A percentile compares a stretch with the other conserved stretches of the same genome.
phyloP scores from a whole-genome alignment of 2,329 filamentous ascomycete genomes.

The Berkeleyomyces basicola region DNA sequence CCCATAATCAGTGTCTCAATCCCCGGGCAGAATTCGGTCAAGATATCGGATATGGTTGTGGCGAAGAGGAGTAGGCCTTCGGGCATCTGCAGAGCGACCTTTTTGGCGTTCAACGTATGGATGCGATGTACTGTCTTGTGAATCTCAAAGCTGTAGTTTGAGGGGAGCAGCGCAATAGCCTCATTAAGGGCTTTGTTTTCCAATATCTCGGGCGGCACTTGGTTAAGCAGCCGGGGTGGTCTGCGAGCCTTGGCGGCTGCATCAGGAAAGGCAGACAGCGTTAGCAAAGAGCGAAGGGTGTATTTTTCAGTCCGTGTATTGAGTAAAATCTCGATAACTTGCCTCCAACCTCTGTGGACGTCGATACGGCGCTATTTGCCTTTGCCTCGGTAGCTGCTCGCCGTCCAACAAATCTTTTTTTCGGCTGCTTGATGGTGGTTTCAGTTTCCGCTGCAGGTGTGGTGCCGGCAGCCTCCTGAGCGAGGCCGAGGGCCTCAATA shows the following conservation, averaged over 20 bases:
- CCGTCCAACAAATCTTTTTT: conserved; percentile 80
- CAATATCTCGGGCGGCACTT: conserved; percentile 74
- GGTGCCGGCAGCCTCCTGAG: conserved; percentile 16
- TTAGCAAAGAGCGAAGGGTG: neutral
- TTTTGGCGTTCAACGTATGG: conserved; percentile 59
- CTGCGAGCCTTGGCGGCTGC: conserved; percentile 55
- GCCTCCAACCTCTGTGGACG: conserved; percentile 11
- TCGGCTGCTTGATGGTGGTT: conserved; percentile 48
- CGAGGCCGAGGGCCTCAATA: conserved; percentile 31
- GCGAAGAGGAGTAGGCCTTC: conserved; percentile 91
- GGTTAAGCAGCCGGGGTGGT: conserved; percentile 68
- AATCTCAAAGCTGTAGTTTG: conserved; percentile 98
- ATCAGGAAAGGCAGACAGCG: neutral
- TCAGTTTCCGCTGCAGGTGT: neutral
- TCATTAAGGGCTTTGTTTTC: conserved; percentile 73
- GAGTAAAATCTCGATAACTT: neutral
- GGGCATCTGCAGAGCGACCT: conserved; percentile 89
- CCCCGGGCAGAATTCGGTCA: conserved; percentile 83
- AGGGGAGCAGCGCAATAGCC: conserved; percentile 70
- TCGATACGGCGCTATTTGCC: conserved; percentile 21
- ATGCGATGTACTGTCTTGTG: conserved; percentile 96
- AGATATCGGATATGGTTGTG: conserved; percentile 91
- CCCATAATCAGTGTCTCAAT: conserved; percentile 96
- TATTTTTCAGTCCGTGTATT: neutral
- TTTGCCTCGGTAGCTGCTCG: conserved; percentile 40